Base-by-base conservation (phyloP, 164 flowering plant genomes). In the Sextonia rubra region DNA sequence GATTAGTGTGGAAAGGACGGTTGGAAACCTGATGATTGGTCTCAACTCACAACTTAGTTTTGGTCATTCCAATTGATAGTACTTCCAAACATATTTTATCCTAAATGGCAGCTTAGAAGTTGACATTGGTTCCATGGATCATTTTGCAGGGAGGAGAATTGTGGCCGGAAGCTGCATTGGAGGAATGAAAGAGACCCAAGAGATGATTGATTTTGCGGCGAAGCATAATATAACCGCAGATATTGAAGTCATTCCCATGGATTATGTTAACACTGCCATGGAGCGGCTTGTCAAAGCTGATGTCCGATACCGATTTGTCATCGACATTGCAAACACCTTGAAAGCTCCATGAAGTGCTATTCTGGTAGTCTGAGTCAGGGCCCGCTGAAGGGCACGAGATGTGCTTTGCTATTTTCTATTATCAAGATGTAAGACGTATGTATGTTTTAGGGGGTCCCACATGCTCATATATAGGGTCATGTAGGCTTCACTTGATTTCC, bases 101-200 rank as follows among this genome's bases (percentile, higher is more conserved):
- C n/a, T n/a, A n/a, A n/a, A n/a, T n/a, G n/a, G n/a, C n/a, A n/a
- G 44, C 44, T 7, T 37, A 7, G 44, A 37, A 37, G 17, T 62
- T n/a, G n/a, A 56, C 22, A 23, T 12, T 25, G 25, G 66, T 2
- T 24, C 8, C 9, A 62, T 25, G 14, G 20, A 30, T 17, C 18
- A 56, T 32, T 12, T 22, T 17, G 67, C 65, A 72, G 74, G 74
- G 27, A 65, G 74, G 69, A 72, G 49, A 63, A 47, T 64, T 4
- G 60, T 72, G 17, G 74, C 37, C 2, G 74, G 76, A 52, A 78
- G 81, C 29, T 0, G 26, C 29, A 52, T 69, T 7, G 81, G 77
- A 3, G 81, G 81, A 27, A 61, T 78, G 75, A 74, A 75, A 47
- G 77, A 78, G 72, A 78, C 77, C 1, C 80, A 75, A 69, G 77